A percentile compares a stretch with the other conserved stretches of the same genome.
These are phyloP conservation scores for Vicia faba DNA, from an alignment of 306 rosid genomes.

Conservation along the genomic window DNA sequence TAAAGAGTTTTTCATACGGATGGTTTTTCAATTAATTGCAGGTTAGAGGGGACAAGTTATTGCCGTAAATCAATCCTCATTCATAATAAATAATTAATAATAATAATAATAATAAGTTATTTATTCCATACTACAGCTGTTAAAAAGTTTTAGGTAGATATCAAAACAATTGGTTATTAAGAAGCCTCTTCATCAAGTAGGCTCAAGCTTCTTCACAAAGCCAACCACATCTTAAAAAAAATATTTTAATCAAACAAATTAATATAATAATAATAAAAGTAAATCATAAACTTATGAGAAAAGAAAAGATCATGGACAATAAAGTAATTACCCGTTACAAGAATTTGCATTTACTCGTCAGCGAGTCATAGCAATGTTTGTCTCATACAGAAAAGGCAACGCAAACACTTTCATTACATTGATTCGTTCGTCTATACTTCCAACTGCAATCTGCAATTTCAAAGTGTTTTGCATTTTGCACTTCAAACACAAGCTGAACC, in stretches of 20 bases:
- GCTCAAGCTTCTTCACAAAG: neutral
- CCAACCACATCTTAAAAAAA: neutral
- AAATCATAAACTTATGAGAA: neutral
- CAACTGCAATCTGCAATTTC: conserved; percentile 3
- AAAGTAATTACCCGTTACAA: neutral
- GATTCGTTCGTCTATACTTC: neutral
- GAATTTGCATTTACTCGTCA: conserved; percentile 6
- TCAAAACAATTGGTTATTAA: neutral
- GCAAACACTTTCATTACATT: neutral
- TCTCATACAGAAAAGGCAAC: neutral
- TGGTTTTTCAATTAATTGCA: too few species aligned
- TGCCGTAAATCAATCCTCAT: neutral
- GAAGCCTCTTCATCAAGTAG: neutral
- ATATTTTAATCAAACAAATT: neutral
- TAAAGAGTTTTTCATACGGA: too few species aligned
- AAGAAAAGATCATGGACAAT: neutral
- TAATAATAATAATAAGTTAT: neutral
- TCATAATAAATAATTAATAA: neutral
- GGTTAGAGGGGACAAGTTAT: neutral
- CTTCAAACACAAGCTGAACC: neutral
- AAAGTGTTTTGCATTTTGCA: neutral
- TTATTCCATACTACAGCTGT: neutral
- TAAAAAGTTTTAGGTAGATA: neutral
- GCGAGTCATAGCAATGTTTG: neutral
- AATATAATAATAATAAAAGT: too few species aligned